phyloP scores from a whole-genome alignment of 805 yeast species.

The Jamesozyma spencerorum region DNA sequence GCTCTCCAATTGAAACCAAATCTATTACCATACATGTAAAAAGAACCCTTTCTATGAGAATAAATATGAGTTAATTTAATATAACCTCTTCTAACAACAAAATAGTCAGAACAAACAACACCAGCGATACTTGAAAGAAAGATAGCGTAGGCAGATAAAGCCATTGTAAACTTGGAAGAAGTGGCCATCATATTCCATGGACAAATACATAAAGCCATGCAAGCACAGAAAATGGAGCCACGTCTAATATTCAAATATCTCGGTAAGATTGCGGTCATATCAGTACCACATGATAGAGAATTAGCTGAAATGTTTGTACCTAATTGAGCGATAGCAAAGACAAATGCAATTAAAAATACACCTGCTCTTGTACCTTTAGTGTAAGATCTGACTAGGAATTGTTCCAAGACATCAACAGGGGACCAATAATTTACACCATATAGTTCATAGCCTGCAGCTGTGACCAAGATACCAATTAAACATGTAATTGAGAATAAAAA shows the following conservation, averaged over 20 bases:
- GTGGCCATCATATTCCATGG: slow-evolving; percentile 76
- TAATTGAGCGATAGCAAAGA: slow-evolving; percentile 68
- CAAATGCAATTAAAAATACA: slow-evolving; percentile 61
- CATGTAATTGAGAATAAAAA: slow-evolving; percentile 64
- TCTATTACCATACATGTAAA: slow-evolving; percentile 44
- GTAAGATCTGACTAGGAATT: slow-evolving; percentile 31
- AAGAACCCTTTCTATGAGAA: slow-evolving; percentile 31
- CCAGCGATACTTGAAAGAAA: slow-evolving; percentile 82
- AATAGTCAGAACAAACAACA: slow-evolving; percentile 59
- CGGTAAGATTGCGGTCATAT: slow-evolving; percentile 58
- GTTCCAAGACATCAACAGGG: slow-evolving; percentile 50
- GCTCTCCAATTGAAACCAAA: slow-evolving; percentile 75
- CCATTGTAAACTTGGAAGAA: slow-evolving; percentile 67
- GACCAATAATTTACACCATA: slow-evolving; percentile 37
- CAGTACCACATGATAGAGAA: slow-evolving; percentile 67
- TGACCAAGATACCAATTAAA: slow-evolving; percentile 67
- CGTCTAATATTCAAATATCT: slow-evolving; percentile 63
- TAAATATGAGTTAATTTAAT: slow-evolving; percentile 56
- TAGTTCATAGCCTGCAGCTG: slow-evolving; percentile 49
- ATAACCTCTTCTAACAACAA: slow-evolving; percentile 60
- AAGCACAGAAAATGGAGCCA: slow-evolving; percentile 73
- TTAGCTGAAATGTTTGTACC: slow-evolving; percentile 73
- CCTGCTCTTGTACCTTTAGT: slow-evolving; percentile 54
- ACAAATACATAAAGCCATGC: slow-evolving; percentile 58
- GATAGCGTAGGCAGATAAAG: slow-evolving; percentile 74